Percentiles rank a stretch among this genome's conserved stretches.
phyloP scores from a whole-genome alignment of 257 asterid genomes.

The Penstemon newberryi region DNA sequence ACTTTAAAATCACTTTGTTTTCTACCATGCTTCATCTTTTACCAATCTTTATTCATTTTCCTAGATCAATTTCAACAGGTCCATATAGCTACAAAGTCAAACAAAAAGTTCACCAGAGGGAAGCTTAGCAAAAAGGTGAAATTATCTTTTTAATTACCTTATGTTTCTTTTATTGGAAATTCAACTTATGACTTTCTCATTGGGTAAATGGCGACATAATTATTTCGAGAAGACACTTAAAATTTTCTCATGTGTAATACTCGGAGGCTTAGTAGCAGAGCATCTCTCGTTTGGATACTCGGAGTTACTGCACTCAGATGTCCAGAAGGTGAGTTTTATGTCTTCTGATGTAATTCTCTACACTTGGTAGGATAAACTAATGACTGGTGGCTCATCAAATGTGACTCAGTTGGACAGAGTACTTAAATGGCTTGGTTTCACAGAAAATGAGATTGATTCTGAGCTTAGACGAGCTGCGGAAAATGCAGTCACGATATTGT shows the following conservation, averaged over 20 bases:
- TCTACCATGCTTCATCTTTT: neutral
- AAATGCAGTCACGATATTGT: constrained; percentile 42
- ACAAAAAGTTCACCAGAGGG: constrained; percentile 29
- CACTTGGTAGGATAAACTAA: neutral
- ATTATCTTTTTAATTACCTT: constrained; percentile 2
- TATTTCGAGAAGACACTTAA: constrained; percentile 38
- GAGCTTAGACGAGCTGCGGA: constrained; percentile 46
- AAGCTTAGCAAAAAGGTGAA: constrained; percentile 47
- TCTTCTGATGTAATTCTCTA: neutral
- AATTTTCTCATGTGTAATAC: constrained; percentile 49
- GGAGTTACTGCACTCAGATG: constrained; percentile 67
- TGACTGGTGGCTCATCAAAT: constrained; percentile 15
- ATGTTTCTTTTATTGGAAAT: neutral
- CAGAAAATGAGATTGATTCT: constrained; percentile 37
- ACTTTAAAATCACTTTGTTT: neutral
- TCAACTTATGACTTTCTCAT: neutral
- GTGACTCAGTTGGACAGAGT: constrained; percentile 53
- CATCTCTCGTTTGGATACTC: constrained; percentile 65
- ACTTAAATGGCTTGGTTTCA: constrained; percentile 41
- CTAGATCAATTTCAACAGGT: constrained; percentile 41
- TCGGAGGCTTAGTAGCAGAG: constrained; percentile 72
- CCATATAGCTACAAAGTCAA: constrained; percentile 26
- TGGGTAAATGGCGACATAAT: neutral
- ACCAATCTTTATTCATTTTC: neutral
- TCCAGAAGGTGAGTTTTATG: constrained; percentile 49